phyloP scores from a whole-genome alignment of 345 rosid genomes.

The Ricinus communis region DNA sequence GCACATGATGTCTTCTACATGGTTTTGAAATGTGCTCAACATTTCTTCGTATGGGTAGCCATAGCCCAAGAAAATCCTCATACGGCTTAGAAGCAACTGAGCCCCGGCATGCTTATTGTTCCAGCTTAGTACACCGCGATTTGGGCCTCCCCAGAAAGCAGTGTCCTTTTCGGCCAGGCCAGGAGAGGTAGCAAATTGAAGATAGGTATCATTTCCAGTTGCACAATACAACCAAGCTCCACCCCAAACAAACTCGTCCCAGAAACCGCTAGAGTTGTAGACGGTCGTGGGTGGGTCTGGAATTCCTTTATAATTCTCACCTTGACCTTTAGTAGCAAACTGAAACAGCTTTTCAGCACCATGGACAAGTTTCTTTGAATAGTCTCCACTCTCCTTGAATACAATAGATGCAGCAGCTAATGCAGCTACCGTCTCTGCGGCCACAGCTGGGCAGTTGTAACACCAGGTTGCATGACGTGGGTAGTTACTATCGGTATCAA shows the following conservation, averaged over 20 bases:
- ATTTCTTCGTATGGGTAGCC: conserved; percentile 27
- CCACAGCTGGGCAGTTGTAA: conserved; percentile 79
- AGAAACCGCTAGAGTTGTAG: conserved; percentile 81
- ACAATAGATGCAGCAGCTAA: conserved; percentile 92
- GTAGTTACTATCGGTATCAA: conserved; percentile 44
- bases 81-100: conserved; percentile 36
- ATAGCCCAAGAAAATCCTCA: conserved; percentile 10
- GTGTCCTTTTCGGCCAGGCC: conserved; percentile 79
- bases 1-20: conserved; percentile 14
- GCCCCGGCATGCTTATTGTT: conserved; percentile 97
- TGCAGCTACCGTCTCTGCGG: conserved; percentile 96
- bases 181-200: conserved; percentile 68
- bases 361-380: conserved; percentile 82
- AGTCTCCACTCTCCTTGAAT: conserved; percentile 80
- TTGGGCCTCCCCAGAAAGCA: conserved; percentile 83
- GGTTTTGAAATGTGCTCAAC: conserved; percentile 9
- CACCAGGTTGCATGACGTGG: conserved; percentile 57
- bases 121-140: conserved; percentile 87
- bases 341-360: conserved; percentile 70
- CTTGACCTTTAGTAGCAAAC: conserved; percentile 69
- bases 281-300: conserved; percentile 52
- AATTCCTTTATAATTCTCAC: conserved; percentile 65
- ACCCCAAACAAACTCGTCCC: conserved; percentile 96
- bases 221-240: conserved; percentile 92
- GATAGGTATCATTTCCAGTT: conserved; percentile 72